A percentile compares a stretch with the other conserved stretches of the same genome.
Evolutionary conservation across 768 basidiomycete species (phyloP).

Genomic region (Termitomyces sp.): DNA sequence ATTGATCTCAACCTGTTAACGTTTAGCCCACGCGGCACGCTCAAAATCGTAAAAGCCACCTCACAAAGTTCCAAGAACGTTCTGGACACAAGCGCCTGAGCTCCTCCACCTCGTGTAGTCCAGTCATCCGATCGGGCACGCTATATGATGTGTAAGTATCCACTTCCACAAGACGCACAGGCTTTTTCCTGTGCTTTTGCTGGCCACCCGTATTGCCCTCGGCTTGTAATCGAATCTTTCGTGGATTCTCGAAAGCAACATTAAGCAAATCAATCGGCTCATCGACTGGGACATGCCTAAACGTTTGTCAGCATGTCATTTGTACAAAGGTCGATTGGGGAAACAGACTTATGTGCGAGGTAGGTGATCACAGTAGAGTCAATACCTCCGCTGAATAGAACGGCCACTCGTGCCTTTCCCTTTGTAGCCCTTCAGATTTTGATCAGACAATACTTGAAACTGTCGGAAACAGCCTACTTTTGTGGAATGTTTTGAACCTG

Average conservation of each 20-base stretch:
- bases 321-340: neutral
- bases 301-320: neutral
- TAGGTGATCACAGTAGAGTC: slow-evolving; percentile 84
- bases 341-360: slow-evolving; percentile 65
- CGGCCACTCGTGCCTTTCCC: slow-evolving; percentile 58
- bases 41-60: slow-evolving; percentile 11
- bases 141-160: slow-evolving; percentile 40
- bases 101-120: slow-evolving; percentile 73
- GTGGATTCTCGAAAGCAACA: slow-evolving; percentile 95
- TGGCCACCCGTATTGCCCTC: slow-evolving; percentile 41
- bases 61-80: slow-evolving; percentile 87
- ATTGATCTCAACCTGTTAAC: slow-evolving; percentile 71
- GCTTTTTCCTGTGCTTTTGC: slow-evolving; percentile 36
- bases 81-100: slow-evolving; percentile 68
- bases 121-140: slow-evolving; percentile 88
- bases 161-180: slow-evolving; percentile 14
- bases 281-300: slow-evolving; percentile 62
- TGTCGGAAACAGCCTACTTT: slow-evolving; percentile 20
- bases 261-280: slow-evolving; percentile 92
- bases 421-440: slow-evolving; percentile 14
- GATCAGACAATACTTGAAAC: neutral
- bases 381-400: slow-evolving; percentile 95
- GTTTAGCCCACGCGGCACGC: neutral
- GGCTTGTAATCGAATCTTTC: slow-evolving; percentile 50
- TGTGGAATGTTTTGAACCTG: slow-evolving; percentile 67